phyloP scores from a whole-genome alignment of 345 rosid species.

The Populus ilicifolia region DNA sequence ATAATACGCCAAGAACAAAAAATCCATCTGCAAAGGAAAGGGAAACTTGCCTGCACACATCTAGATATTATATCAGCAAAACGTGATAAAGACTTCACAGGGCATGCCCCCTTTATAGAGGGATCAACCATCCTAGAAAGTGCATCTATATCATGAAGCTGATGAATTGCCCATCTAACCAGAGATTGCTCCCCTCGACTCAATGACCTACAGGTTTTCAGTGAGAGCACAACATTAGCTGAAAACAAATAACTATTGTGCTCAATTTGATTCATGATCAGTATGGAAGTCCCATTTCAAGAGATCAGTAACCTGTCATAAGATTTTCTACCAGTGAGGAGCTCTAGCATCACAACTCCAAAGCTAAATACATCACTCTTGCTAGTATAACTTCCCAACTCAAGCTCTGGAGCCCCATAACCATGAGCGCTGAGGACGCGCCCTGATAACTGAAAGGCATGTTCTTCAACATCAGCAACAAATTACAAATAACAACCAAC shows the following conservation, averaged over 20 bases:
- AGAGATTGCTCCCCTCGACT: conserved; percentile 74
- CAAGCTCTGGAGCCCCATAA: conserved; percentile 72
- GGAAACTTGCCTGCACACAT: conserved; percentile 63
- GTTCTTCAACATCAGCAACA: conserved; percentile 11
- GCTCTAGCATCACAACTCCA: conserved; percentile 93
- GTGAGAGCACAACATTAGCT: not conserved
- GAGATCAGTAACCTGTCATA: conserved; percentile 59
- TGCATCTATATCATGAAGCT: conserved; percentile 87
- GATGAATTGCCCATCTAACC: conserved; percentile 83
- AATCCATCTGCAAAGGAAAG: not conserved
- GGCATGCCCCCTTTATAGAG: conserved; percentile 54
- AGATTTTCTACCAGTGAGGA: conserved; percentile 77
- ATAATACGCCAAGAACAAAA: not conserved
- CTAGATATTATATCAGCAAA: conserved; percentile 87
- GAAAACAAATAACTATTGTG: not conserved
- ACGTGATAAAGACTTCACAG: conserved; percentile 82
- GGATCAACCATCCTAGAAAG: conserved; percentile 87
- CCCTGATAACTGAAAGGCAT: conserved; percentile 43
- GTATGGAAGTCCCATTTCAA: not conserved
- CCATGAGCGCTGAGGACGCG: conserved; percentile 36
- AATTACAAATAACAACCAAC: not conserved
- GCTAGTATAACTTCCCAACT: conserved; percentile 71
- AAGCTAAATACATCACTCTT: conserved; percentile 92
- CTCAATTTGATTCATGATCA: not conserved
- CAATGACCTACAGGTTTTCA: conserved; percentile 46